Evolutionary conservation across 495 filamentous ascomycete genomes (phyloP).

Genomic region (Aspergillus avenaceus): DNA sequence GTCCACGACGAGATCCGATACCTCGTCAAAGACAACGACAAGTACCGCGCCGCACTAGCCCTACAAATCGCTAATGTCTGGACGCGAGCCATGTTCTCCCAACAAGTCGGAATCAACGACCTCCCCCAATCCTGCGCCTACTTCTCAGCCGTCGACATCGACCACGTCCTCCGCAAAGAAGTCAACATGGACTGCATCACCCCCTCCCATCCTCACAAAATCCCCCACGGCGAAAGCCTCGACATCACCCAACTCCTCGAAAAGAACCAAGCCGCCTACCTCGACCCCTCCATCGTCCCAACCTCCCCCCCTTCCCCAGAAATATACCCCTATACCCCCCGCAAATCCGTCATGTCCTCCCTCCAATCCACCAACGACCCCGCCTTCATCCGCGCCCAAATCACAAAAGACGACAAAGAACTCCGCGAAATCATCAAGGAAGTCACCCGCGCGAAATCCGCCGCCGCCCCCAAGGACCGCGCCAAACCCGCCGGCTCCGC

Average conservation of each 20-base stretch:
- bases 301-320: constrained; percentile 49
- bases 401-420: constrained; percentile 69
- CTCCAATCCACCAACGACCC: constrained; percentile 51
- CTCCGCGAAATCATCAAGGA: constrained; percentile 69
- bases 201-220: constrained; percentile 73
- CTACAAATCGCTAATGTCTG: constrained; percentile 92
- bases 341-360: constrained; percentile 74
- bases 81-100: constrained; percentile 94
- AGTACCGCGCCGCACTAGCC: constrained; percentile 84
- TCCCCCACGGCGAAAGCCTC: constrained; percentile 80
- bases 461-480: constrained; percentile 15
- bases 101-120: constrained; percentile 94
- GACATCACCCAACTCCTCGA: constrained; percentile 72
- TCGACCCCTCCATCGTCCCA: constrained; percentile 61
- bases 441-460: constrained; percentile 20
- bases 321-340: constrained; percentile 60
- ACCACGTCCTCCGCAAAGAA: constrained; percentile 90
- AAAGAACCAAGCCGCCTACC: constrained; percentile 56
- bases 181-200: constrained; percentile 97
- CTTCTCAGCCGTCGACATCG: constrained; percentile 93
- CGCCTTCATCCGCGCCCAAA: constrained; percentile 78
- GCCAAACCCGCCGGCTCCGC: constrained; percentile 23
- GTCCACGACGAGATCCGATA: constrained; percentile 98
- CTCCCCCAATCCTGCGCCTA: constrained; percentile 91
- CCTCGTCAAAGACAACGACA: constrained; percentile 78